Percentiles rank a stretch among this genome's conserved stretches.
phyloP scores from a whole-genome alignment of 2,329 filamentous ascomycete genomes.

The Macrophomina tecta region DNA sequence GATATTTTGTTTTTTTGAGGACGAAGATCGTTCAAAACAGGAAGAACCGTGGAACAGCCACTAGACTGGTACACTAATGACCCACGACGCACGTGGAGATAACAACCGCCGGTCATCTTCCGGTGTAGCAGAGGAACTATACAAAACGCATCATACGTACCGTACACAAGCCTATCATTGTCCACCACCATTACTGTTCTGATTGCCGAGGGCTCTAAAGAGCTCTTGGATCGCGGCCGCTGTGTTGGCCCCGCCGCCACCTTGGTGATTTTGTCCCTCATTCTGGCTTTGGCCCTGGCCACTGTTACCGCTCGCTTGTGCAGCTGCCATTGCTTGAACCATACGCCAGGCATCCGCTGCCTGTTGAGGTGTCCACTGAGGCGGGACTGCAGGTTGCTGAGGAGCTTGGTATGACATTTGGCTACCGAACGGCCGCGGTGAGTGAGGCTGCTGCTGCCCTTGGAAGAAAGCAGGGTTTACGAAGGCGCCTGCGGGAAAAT shows the following conservation, averaged over 20 bases:
- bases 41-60: conserved; percentile 4
- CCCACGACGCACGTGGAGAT: not conserved
- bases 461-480: conserved; percentile 42
- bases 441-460: conserved; percentile 30
- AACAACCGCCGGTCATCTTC: not conserved
- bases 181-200: conserved; percentile 14
- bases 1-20: not conserved
- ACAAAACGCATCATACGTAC: conserved; percentile 21
- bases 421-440: conserved; percentile 13
- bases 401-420: conserved; percentile 18
- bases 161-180: not conserved
- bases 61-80: not conserved
- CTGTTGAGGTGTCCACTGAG: conserved; percentile 21
- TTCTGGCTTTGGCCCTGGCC: conserved; percentile 11
- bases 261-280: not conserved
- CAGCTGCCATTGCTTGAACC: conserved; percentile 26
- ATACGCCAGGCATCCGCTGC: conserved; percentile 23
- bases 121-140: not conserved
- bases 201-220: conserved; percentile 16
- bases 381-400: not conserved
- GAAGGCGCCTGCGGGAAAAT: conserved; percentile 37
- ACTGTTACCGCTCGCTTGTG: conserved; percentile 5
- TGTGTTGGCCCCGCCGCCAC: not conserved
- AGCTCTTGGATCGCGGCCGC: conserved; percentile 13
- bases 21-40: not conserved